Evolutionary conservation across 106 monocot genomes (phyloP).

Genomic region (Iris macrosiphon): DNA sequence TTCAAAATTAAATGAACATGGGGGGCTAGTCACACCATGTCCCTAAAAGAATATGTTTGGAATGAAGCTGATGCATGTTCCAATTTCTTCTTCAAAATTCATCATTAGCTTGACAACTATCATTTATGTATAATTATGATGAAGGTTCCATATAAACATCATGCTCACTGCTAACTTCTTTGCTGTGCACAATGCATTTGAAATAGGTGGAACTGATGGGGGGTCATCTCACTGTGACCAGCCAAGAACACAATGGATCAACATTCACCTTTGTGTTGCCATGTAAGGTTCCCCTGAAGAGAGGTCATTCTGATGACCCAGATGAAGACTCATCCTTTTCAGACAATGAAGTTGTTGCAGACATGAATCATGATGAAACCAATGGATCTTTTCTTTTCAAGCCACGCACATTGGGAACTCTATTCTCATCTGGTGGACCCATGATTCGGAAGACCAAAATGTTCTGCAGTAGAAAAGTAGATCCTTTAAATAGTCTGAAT

Average conservation of each 20-base stretch:
- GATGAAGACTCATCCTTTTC: slow-evolving; percentile 25
- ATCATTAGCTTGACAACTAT: too few relatives aligned
- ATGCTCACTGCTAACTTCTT: too few relatives aligned
- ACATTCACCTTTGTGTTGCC: slow-evolving; percentile 55
- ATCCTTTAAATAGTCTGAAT: neutral
- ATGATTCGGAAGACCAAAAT: slow-evolving; percentile 7
- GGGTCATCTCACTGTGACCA: slow-evolving; percentile 43
- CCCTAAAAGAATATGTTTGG: too few relatives aligned
- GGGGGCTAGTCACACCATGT: too few relatives aligned
- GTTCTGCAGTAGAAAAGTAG: neutral
- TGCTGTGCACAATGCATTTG: slow-evolving; percentile 9
- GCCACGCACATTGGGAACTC: slow-evolving; percentile 15
- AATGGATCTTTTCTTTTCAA: slow-evolving; percentile 36
- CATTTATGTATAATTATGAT: too few relatives aligned
- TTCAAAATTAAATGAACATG: too few relatives aligned
- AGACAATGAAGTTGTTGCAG: neutral
- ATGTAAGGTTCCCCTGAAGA: slow-evolving; percentile 33
- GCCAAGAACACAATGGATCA: slow-evolving; percentile 43
- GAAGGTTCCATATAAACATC: too few relatives aligned
- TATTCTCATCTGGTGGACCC: slow-evolving; percentile 12
- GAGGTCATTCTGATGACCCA: slow-evolving; percentile 22
- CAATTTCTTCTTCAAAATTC: too few relatives aligned
- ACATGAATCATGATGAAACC: slow-evolving; percentile 10
- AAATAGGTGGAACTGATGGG: slow-evolving; percentile 62
- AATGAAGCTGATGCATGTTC: too few relatives aligned